Base-by-base conservation (phyloP, 2,329 filamentous ascomycete species). In the Mariannaea elegans region DNA sequence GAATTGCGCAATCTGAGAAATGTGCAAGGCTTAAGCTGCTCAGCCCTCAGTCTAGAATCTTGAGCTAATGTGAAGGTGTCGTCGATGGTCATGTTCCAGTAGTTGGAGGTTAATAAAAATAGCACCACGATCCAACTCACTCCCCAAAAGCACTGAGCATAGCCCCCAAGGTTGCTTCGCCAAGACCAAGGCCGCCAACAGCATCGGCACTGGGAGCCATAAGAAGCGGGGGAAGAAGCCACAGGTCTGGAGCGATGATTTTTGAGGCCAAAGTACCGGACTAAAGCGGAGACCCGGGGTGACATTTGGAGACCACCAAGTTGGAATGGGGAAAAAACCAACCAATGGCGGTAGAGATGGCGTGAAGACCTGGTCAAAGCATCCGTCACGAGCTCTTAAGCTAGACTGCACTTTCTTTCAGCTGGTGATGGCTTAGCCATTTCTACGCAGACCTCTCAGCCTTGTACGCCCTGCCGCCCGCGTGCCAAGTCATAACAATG, bases 51-150 rank as follows among this genome's bases (percentile, higher is more conserved):
- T 51, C 52, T 19, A 36, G 48, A 7, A 31, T 23, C 32, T 14
- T 27, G 9, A 10, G 19, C 23, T 14, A 4, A 42, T 19, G 47
- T 51, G 48, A 27, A 50, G 52, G 21, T 44, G 32, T 42, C 31
- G 18, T 19, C n/a, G 18, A 7, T 24, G 14, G 23, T 18, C 14
- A 34, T 2, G 7, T 14, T 16, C 18, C 38, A 31, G 12, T 21
- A n/a, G 16, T 32, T 27, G n/a, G 42, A 45, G 42, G 44, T 4
- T 3, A 13, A 38, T 14, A 42, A 63, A 63, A 59, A 61, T 63
- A 63, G 61, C 18, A 47, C 21, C 41, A 23, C 29, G 21, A 21
- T 41, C 27, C n/a, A 13, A 5, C 36, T 12, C 21, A 27, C 21
- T 41, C 4, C 4, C 18, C 31, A 21, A 36, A 27, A 27, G 19